Conservation (phyloP, 306 rosid genomes). For the Pterocarpus santalinus region DNA sequence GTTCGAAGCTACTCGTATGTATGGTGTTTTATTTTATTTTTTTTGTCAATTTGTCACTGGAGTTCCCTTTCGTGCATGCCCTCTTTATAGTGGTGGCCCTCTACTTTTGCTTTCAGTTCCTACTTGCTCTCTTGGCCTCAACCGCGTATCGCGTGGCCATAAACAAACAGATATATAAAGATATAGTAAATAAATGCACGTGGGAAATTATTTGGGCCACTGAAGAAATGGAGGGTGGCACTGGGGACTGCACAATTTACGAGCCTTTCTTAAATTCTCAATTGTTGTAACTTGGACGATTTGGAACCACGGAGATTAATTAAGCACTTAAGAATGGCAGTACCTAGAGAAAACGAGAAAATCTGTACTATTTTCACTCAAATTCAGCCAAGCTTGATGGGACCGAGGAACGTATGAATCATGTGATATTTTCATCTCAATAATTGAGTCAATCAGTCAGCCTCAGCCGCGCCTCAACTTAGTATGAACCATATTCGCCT, state of each 20-base stretch:
- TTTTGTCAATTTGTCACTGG: too few species aligned
- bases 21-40: too few species aligned
- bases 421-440: slow-evolving; percentile 6
- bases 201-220: neutral
- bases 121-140: neutral
- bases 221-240: neutral
- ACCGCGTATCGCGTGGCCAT: neutral
- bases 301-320: too few species aligned
- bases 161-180: neutral
- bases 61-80: neutral
- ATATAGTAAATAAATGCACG: neutral
- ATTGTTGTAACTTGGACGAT: neutral
- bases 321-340: neutral
- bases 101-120: neutral
- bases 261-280: too few species aligned
- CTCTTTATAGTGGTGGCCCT: neutral
- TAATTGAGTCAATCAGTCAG: neutral
- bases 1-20: too few species aligned
- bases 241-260: neutral
- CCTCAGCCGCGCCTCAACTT: neutral
- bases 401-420: neutral
- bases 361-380: neutral
- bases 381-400: neutral
- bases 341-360: neutral
- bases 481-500: neutral